Base-by-base conservation (phyloP, 2,329 filamentous ascomycete species). In the Pestalotiopsis fici region DNA sequence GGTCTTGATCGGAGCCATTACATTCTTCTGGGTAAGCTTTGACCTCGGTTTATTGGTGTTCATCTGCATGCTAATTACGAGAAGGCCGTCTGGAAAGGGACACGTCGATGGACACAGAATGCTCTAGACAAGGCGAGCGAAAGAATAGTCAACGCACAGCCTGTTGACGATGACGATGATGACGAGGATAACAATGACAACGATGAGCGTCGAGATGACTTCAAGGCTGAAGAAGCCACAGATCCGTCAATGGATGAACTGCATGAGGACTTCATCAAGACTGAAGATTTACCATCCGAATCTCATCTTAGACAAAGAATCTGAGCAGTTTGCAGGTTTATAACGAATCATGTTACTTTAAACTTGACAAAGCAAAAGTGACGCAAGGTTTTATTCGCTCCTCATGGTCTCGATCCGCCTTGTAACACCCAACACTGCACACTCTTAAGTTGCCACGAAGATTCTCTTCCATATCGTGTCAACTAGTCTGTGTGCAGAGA, bases 401-500 rank as follows among this genome's bases (percentile, higher is more conserved):
- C 43, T 59, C 37, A 27, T n/a, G n/a, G n/a, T 64, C 25, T 13
- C 50, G 67, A 67, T 72, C 72, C 47, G 25, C 64, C 15, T 21
- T 65, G 50, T 66, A 11, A 39, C 57, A 60, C 63, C 4, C 27
- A 21, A 56, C 65, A 71, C 79, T 92, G 94, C 94, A 95, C 92
- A 91, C 93, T 92, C 91, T 97, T 97, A 92, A 97, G 94, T 96
- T 97, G 93, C 88, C 93, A 94, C 88, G 87, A 89, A 83, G 82
- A 79, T 85, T 85, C 86, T 88, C 83, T 83, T 87, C 92, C 88
- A 88, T 95, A 90, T 90, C 88, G 89, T 94, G 93, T 90, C 91
- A 90, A 96, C 95, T 90, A 96, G 94, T 97, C 94, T 93, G 89
- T 90, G 92, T 97, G 94, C 94, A 93, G 86, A 97, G 86, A 97